Base-by-base conservation (phyloP, 2,329 filamentous ascomycete species). In the Dactylellina leptospora region DNA sequence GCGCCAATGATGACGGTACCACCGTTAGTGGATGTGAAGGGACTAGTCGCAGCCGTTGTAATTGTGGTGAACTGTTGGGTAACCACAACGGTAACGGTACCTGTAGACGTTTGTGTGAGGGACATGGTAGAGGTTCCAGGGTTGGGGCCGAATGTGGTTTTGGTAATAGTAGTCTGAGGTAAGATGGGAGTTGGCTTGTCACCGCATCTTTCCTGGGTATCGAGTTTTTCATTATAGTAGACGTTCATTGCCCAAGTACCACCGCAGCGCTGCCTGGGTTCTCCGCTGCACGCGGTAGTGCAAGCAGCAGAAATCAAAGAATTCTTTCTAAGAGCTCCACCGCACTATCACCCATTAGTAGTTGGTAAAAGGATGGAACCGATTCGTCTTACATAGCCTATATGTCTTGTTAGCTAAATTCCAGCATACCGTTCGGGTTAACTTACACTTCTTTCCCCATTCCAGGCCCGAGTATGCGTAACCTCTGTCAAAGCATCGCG, bases 191-290 rank as follows among this genome's bases (percentile, higher is more conserved):
- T 33, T 33, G 13, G 6, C 13, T 6, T 6, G 30, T 33, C 45
- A 27, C 45, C 45, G 45, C 45, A 50, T n/a, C 3, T 4, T 16
- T 50, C 45, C 23, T 28, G 11, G 8, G 11, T 50, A 50, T 50
- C 45, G 8, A 50, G 45, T 27, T 30, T 25, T 50, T 50, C 11
- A 25, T 50, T 50, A 25, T 50, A 50, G 45, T 28, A 50, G 45
- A 50, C 23, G 23, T 50, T 50, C 8, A 20, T 25, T 10, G 23
- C 45, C 9, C 27, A 28, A 22, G n/a, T 27, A 28, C 45, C 45
- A 50, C 45, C 45, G 23, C 45, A 50, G 45, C 25, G 1, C 27
- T 50, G 20, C 4, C 28, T 25, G 2, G 45, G 45, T 3, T 10
- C 45, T 27, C 23, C 45, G n/a, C n/a, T n/a, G n/a, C n/a, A n/a